Base-by-base conservation (phyloP, 2,329 filamentous ascomycete genomes). In the Pseudocercospora eumusae region DNA sequence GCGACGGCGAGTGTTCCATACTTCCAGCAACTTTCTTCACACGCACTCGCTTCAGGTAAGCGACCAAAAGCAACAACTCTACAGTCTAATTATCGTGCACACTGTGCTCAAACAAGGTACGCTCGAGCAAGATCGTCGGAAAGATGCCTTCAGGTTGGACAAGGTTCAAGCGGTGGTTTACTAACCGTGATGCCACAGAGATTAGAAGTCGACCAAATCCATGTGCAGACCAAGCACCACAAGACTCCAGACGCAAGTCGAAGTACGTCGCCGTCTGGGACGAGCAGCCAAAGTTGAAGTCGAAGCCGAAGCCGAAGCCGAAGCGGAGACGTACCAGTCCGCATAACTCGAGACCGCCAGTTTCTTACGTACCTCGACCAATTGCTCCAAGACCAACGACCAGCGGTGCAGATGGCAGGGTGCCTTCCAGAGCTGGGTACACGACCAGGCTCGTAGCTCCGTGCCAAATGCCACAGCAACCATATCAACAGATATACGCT, bases 141-240 rank as follows among this genome's bases (percentile, higher is more conserved):
- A 23, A 18, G n/a, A 54, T 54, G 52, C 15, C n/a, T 21, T 40
- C 52, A 21, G 18, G 28, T 7, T 54, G 52, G 52, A 28, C 13
- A 6, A 47, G 8, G 18, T 21, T 21, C 20, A 53, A 40, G 52
- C 28, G 21, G n/a, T 33, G 52, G 31, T 25, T 54, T 23, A 18
- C 52, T 54, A 54, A 54, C n/a, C 49, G 11, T 8, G 52, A 54
- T 13, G 52, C 52, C 27, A 36, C 21, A 54, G 52, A 54, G 28
- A 54, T 54, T 28, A 54, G 11, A 23, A 36, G 28, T 36, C 18
- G n/a, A 21, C 52, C 52, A 3, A 36, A 33, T 40, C 49, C 49
- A 21, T 49, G 25, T n/a, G 20, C 44, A 21, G n/a, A 49, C 20
- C 44, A 9, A 4, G 11, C 49, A 18, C 9, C 21, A 25, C 49